Percentiles rank a stretch among this genome's conserved stretches.
Conservation (phyloP, 305 asterid genomes). For the Solanum hybrid region DNA sequence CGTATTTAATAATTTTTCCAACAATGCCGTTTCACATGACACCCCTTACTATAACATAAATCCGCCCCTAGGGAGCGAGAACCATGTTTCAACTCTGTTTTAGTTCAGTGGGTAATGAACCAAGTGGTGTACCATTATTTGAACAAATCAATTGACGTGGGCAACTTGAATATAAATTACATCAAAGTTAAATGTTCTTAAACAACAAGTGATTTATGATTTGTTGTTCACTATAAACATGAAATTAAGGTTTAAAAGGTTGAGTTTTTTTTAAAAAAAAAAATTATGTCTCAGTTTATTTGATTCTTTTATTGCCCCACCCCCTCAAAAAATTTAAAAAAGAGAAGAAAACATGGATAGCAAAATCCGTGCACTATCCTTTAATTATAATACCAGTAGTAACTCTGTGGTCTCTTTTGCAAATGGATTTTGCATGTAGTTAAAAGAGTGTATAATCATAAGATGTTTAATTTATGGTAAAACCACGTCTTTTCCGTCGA, state of each 20-base stretch:
- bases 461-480: background rate
- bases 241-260: too few species aligned
- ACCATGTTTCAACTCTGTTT: background rate
- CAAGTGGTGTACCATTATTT: too few species aligned
- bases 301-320: background rate
- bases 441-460: background rate
- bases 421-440: background rate
- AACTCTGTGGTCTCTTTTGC: background rate
- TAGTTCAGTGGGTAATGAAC: background rate
- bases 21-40: too few species aligned
- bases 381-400: too few species aligned
- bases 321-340: too few species aligned
- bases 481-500: background rate
- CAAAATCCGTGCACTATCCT: too few species aligned
- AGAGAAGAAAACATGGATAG: background rate
- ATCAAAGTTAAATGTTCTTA: too few species aligned
- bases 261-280: too few species aligned
- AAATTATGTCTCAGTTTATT: background rate
- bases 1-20: too few species aligned
- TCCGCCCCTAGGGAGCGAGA: background rate
- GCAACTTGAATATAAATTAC: background rate
- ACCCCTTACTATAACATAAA: too few species aligned
- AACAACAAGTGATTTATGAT: too few species aligned
- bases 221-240: too few species aligned
- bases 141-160: background rate